Base-by-base conservation (phyloP, 305 asterid species). In the Withania somnifera region DNA sequence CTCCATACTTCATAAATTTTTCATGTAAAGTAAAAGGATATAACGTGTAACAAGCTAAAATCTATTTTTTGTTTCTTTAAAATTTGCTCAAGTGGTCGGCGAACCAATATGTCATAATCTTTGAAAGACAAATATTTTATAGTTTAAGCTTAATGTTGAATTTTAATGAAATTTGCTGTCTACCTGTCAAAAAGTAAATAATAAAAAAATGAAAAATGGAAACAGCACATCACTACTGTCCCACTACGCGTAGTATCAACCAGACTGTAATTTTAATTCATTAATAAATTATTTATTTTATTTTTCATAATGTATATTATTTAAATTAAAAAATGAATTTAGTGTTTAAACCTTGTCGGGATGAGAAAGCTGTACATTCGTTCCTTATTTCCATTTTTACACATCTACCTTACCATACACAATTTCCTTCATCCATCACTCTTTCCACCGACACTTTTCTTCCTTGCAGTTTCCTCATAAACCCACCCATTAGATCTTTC, bases 381-480 rank as follows among this genome's bases (percentile, higher is more conserved):
- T 71, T 71, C 7, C 38, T 9, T 42, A 64, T 80, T 61, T 64
- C 77, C 71, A 32, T 26, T 81, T 34, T 50, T 15, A 15, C 51
- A 4, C 54, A 40, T 67, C 68, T 28, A 57, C 58, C 60, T 58
- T 38, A 1, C n/a, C n/a, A n/a, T n/a, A 36, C 38, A 0, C 45
- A 30, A 63, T 67, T 64, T 66, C 66, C 63, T 69, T 73, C 32
- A 34, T 34, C 71, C 7, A 42, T 40, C 32, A 40, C 34, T 40
- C 78, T 45, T 19, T 15, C 76, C 76, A 82, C 68, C 83, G 68
- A 81, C 79, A 81, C 68, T 57, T 66, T 75, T 50, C 56, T 75
- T n/a, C n/a, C n/a, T n/a, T n/a, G n/a, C n/a, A n/a, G n/a, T n/a
- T n/a, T n/a, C 76, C 22, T 75, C 61, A 75, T 75, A 50, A 75